Evolutionary conservation across 495 filamentous ascomycete species (phyloP).

Genomic region (Tuber calosporum): DNA sequence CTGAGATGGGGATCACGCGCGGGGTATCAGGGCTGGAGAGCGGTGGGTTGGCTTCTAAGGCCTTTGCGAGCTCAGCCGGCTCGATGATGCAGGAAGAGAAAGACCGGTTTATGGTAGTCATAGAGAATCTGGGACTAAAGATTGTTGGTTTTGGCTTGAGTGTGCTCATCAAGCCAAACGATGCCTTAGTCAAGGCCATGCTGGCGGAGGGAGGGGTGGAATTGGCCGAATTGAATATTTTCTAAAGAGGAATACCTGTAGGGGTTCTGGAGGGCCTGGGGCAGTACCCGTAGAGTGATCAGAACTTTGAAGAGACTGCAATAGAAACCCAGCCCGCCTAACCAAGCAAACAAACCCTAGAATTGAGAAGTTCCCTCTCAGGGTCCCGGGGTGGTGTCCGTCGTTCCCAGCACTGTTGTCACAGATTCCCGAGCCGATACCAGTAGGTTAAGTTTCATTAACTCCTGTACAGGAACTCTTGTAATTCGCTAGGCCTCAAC

Average conservation of each 20-base stretch:
- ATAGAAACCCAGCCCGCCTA: not conserved
- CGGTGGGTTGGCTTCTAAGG: slow-evolving; percentile 67
- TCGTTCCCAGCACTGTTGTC: no score
- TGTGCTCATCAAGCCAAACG: not conserved
- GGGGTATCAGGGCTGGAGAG: slow-evolving; percentile 64
- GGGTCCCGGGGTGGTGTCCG: not conserved
- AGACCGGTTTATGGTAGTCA: not conserved
- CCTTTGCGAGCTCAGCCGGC: slow-evolving; percentile 69
- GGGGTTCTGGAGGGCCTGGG: not conserved
- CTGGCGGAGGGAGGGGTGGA: not conserved
- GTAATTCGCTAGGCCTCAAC: no score
- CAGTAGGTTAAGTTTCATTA: no score
- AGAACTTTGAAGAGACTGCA: not conserved
- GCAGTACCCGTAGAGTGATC: no score
- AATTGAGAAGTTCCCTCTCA: not conserved
- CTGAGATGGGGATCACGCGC: slow-evolving; percentile 78
- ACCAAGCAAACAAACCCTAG: not conserved
- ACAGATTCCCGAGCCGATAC: no score
- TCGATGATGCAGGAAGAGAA: slow-evolving; percentile 77
- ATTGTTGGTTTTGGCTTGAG: not conserved
- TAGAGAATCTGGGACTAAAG: not conserved
- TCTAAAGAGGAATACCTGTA: not conserved
- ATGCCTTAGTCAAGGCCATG: not conserved
- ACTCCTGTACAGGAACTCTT: no score
- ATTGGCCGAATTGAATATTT: not conserved